A percentile compares a stretch with the other conserved stretches of the same genome.
Evolutionary conservation across 441 rosid genomes (phyloP).

Genomic region (Euphorbia celastroides): DNA sequence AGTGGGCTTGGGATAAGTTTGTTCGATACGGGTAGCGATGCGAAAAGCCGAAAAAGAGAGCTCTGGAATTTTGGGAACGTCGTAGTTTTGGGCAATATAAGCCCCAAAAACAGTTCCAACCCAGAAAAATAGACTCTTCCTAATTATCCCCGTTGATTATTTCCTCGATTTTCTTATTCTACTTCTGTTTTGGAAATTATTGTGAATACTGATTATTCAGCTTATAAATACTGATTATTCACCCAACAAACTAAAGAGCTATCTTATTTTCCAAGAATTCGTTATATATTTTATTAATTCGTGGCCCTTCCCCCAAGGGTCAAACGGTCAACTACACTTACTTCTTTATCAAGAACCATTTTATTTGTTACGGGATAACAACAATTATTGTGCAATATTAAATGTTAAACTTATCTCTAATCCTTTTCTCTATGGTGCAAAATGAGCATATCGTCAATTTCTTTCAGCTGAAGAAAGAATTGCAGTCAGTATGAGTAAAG

Average conservation of each 20-base stretch:
- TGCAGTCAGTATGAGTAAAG: too few relatives aligned
- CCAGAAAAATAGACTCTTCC: slow-evolving; percentile 1
- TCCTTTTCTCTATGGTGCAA: too few relatives aligned
- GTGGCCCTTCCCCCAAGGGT: background rate
- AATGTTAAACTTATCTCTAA: too few relatives aligned
- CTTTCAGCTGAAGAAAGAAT: too few relatives aligned
- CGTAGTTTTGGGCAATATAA: slow-evolving; percentile 42
- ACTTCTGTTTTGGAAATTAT: too few relatives aligned
- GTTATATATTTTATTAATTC: background rate
- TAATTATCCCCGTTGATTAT: slow-evolving; percentile 26
- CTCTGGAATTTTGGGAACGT: slow-evolving; percentile 32
- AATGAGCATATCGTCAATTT: too few relatives aligned
- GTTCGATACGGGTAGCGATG: slow-evolving; percentile 35
- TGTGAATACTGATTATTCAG: too few relatives aligned
- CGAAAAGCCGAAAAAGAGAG: slow-evolving; percentile 19
- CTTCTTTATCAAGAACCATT: background rate
- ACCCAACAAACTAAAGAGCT: too few relatives aligned
- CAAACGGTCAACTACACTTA: background rate
- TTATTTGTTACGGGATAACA: too few relatives aligned
- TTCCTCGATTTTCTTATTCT: too few relatives aligned
- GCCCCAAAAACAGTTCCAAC: slow-evolving; percentile 22
- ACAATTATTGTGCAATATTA: too few relatives aligned
- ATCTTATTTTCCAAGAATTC: background rate
- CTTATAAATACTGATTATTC: too few relatives aligned
- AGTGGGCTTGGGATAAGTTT: slow-evolving; percentile 32